phyloP scores from a whole-genome alignment of 305 asterid genomes.

The Fraxinus greggii region DNA sequence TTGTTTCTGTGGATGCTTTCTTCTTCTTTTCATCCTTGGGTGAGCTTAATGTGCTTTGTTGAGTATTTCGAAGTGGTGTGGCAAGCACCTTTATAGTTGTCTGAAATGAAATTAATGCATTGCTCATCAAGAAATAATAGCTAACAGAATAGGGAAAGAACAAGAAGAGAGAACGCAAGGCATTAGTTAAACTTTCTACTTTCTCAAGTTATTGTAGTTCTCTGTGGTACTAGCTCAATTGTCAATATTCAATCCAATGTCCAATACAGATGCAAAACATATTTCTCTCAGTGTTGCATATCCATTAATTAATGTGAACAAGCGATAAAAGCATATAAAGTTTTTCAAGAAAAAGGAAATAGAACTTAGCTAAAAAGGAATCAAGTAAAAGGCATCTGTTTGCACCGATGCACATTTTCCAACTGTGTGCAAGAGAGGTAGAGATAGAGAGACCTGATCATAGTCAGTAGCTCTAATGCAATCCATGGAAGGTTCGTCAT shows the following conservation, averaged over 20 bases:
- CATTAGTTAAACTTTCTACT: neutral
- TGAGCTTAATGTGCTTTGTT: slow-evolving; percentile 34
- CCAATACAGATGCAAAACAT: neutral
- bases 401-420: neutral
- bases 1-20: slow-evolving; percentile 37
- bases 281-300: neutral
- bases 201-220: neutral
- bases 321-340: neutral
- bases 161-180: neutral
- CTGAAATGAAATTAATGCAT: slow-evolving; percentile 37
- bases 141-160: neutral
- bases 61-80: slow-evolving; percentile 58
- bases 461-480: slow-evolving; percentile 40
- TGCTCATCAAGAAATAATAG: slow-evolving; percentile 14
- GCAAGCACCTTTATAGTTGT: slow-evolving; percentile 71
- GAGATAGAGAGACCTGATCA: slow-evolving; percentile 56
- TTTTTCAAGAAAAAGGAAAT: neutral
- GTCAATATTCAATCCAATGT: neutral
- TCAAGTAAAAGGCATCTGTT: neutral
- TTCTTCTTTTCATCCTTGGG: slow-evolving; percentile 45
- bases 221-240: neutral
- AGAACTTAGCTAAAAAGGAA: neutral
- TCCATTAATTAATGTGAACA: neutral
- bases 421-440: neutral
- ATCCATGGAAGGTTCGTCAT: slow-evolving; percentile 54